Percentiles rank a stretch among this genome's conserved stretches.
Conservation (phyloP, 2,329 filamentous ascomycete species). For the Penicillium brasilianum region DNA sequence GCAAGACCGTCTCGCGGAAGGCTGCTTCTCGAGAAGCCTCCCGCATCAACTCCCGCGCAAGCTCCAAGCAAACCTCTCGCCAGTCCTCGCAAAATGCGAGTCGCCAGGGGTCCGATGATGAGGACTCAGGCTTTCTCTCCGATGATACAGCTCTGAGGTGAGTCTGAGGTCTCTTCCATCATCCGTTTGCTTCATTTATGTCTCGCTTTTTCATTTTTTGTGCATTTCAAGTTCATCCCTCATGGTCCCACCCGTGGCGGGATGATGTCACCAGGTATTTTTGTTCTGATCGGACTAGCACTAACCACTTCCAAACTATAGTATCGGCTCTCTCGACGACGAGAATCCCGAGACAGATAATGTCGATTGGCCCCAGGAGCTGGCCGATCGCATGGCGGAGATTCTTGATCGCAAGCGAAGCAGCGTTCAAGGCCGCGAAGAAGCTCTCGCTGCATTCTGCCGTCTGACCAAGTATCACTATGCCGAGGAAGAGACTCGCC, state of each 20-base stretch:
- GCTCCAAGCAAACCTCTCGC: slow-evolving; percentile 58
- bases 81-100: slow-evolving; percentile 60
- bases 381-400: slow-evolving; percentile 71
- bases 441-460: slow-evolving; percentile 65
- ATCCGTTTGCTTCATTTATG: background rate
- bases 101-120: slow-evolving; percentile 63
- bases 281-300: slow-evolving; percentile 9
- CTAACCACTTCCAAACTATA: slow-evolving; percentile 35
- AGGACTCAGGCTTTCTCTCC: slow-evolving; percentile 60
- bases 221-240: slow-evolving; percentile 22
- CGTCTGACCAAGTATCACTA: slow-evolving; percentile 72
- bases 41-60: slow-evolving; percentile 57
- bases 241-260: slow-evolving; percentile 30
- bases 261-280: slow-evolving; percentile 42
- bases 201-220: slow-evolving; percentile 10
- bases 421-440: slow-evolving; percentile 72
- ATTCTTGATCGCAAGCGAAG: slow-evolving; percentile 79
- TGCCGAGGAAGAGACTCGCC: slow-evolving; percentile 65
- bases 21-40: slow-evolving; percentile 61
- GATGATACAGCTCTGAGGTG: slow-evolving; percentile 65
- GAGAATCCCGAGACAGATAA: slow-evolving; percentile 60
- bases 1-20: slow-evolving; percentile 69
- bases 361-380: slow-evolving; percentile 64
- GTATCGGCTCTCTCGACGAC: slow-evolving; percentile 71
- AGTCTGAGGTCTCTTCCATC: slow-evolving; percentile 16